Evolutionary conservation across 441 rosid species (phyloP), one percentile per base, ranked within the genome.

Genomic region (Jatropha podagrica): DNA sequence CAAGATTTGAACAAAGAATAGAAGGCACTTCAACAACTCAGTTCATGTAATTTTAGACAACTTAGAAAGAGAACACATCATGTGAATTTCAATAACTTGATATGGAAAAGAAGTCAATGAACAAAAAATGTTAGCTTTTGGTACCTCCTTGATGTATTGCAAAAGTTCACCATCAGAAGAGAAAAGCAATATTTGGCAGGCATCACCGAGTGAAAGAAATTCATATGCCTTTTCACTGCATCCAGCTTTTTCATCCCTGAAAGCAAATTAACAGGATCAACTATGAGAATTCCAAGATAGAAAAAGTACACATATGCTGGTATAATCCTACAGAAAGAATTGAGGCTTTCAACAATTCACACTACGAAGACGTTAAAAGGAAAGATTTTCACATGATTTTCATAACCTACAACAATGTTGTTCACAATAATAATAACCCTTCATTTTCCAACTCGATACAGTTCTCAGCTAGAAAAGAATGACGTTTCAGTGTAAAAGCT

Each of bases 141-240:
- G 10, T 84, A 95, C 98, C 97, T 91, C 95, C 72, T 89, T 80
- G 69, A 90, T 85, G 75, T 93, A 95, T 77, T 88, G 79, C 75
- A 85, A 69, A 71, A 93, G 91, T 71, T 95, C 97, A 55, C 84
- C 73, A 80, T 93, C 98, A 23, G 93, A 87, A 51, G 94, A 76
- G 88, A 84, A 95, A 44, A 95, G 86, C 76, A 95, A 79, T 89
- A 92, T 95, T 82, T 89, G 86, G 7, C 81, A 75, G 48, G 99
- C 97, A 86, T 95, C 90, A 15, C 60, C 81, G 23, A 91, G 55
- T 26, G 97, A 91, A 78, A 95, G 89, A 82, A 80, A 89, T 82
- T 93, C 97, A 74, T 92, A 93, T 59, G 99, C 99, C 87, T 92
- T 95, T 91, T 95, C 99, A 65, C 95, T 95, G 88, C 99, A 95